A percentile compares a stretch with the other conserved stretches of the same genome.
Conservation (phyloP, 495 filamentous ascomycete genomes). For the Aspergillus saccharolyticus region DNA sequence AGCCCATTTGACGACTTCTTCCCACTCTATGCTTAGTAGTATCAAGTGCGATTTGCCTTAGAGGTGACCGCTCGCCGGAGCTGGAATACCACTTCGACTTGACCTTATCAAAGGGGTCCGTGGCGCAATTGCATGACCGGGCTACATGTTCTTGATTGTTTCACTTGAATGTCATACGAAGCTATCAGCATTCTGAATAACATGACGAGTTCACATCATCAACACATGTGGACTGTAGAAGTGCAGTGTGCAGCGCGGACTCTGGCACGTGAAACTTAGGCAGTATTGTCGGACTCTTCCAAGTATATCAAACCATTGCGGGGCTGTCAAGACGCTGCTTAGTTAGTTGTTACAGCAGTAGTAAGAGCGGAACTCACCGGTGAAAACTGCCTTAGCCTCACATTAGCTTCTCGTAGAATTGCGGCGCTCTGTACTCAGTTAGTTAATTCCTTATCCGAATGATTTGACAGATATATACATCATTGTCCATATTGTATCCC, state of each 20-base stretch:
- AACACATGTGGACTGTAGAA: too few relatives aligned
- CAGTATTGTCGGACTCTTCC: constrained; percentile 12
- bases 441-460: constrained; percentile 4
- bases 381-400: constrained; percentile 73
- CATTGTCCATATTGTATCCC: constrained; percentile 86
- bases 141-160: too few relatives aligned
- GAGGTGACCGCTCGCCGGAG: too few relatives aligned
- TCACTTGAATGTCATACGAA: too few relatives aligned
- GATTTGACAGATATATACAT: constrained; percentile 30
- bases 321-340: constrained; percentile 28
- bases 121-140: too few relatives aligned
- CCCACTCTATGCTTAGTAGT: too few relatives aligned
- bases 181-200: too few relatives aligned
- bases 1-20: too few relatives aligned
- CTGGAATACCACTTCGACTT: too few relatives aligned
- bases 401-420: constrained; percentile 70
- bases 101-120: too few relatives aligned
- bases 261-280: neutral
- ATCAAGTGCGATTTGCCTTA: too few relatives aligned
- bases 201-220: too few relatives aligned
- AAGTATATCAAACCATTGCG: constrained; percentile 47
- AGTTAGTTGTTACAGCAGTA: neutral
- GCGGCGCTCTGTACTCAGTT: constrained; percentile 56
- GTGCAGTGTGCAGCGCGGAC: neutral
- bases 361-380: constrained; percentile 51